Base-by-base conservation (phyloP, 768 basidiomycete species). In the Suillus subaureus region DNA sequence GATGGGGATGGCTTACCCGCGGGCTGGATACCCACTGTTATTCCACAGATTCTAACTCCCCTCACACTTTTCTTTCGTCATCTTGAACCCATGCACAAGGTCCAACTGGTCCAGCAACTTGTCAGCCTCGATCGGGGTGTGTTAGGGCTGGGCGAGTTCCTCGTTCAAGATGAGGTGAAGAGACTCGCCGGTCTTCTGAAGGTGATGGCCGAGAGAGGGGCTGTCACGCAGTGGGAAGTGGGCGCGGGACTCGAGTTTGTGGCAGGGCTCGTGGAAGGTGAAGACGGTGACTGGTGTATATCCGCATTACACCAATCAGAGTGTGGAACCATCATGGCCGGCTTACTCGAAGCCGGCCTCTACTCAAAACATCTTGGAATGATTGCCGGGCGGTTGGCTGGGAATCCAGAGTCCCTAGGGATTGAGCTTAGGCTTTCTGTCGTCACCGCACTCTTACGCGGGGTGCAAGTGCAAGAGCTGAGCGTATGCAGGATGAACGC, bases 81-180 rank as follows among this genome's bases (percentile, higher is more conserved):
- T 6, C 77, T 93, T 39, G 86, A 89, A 63, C 79, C 84, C 3
- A 84, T 87, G 63, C 84, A 79, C 51, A 86, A 84, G 71, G 77
- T 82, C 3, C 79, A 81, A 45, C 72, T 93, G 31, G 71, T 92
- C 33, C 77, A 82, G 56, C 82, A 86, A 6, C 79, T 93, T 3
- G 78, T 84, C 26, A 78, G 74, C 21, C 74, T 93, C 16, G 92
- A 94, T 67, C 74, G 79, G 6, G 87, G 85, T 2, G 73, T 80
- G 13, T 42, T 39, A 4, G 62, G 31, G 18, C 40, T 64, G 16
- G 64, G 64, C 2, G 89, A 89, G 66, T 92, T 89, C 88, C 73
- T 91, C 45, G 70, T 92, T 15, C 70, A 79, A n/a, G 84, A 88
- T 68, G 88, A 89, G 65, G 69, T 89, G 66, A 85, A 84, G 72